A percentile compares a stretch with the other conserved stretches of the same genome.
Conservation (phyloP, 345 rosid genomes). For the Rhizophora apiculata region DNA sequence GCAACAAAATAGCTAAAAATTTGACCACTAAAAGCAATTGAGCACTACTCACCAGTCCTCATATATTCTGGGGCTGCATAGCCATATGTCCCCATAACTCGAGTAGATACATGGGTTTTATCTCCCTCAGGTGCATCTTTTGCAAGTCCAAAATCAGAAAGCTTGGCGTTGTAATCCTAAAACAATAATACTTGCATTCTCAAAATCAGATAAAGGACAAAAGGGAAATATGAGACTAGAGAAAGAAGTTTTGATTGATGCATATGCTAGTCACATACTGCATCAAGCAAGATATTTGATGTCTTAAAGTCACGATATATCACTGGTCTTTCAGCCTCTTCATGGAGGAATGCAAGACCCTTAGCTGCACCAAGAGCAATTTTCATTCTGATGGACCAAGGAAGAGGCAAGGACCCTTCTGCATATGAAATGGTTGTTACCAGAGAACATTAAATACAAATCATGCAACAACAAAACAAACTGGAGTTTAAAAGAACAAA, state of each 20-base stretch:
- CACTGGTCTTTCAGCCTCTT: slow-evolving; percentile 40
- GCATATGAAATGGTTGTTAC: slow-evolving; percentile 30
- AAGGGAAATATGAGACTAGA: background rate
- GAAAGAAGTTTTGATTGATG: background rate
- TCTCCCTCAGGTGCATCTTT: slow-evolving; percentile 46
- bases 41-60: slow-evolving; percentile 31
- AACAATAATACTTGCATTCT: background rate
- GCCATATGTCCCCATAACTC: slow-evolving; percentile 47
- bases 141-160: slow-evolving; percentile 47
- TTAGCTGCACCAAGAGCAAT: slow-evolving; percentile 44
- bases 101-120: slow-evolving; percentile 43
- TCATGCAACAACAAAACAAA: background rate
- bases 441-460: slow-evolving; percentile 21
- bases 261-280: slow-evolving; percentile 19
- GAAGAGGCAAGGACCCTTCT: slow-evolving; percentile 41
- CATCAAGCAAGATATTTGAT: slow-evolving; percentile 39
- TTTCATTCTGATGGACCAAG: slow-evolving; percentile 45
- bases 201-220: background rate
- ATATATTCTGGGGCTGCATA: slow-evolving; percentile 47
- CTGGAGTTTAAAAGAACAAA: background rate
- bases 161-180: slow-evolving; percentile 42
- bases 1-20: too few relatives aligned
- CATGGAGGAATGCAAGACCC: slow-evolving; percentile 44
- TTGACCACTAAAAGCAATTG: background rate
- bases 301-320: slow-evolving; percentile 46